Percentiles rank a stretch among this genome's conserved stretches.
Evolutionary conservation across 805 yeast species (phyloP).

Genomic region (Starmerella ratchasimensis): DNA sequence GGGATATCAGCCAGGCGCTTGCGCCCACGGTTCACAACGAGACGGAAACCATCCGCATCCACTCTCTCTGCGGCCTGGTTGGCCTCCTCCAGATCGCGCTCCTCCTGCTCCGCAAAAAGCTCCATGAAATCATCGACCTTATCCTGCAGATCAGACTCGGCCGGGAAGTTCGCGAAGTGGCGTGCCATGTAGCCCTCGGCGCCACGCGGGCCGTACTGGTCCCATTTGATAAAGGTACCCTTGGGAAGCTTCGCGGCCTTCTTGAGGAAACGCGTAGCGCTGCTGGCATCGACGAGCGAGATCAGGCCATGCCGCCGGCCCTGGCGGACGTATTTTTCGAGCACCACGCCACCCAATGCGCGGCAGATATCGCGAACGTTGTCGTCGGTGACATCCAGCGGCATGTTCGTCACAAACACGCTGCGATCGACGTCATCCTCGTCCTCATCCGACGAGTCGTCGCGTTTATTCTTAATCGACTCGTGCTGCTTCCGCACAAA

Average conservation of each 20-base stretch:
- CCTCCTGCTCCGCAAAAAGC: conserved; percentile 59
- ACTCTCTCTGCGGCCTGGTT: conserved; percentile 36
- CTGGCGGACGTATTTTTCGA: conserved; percentile 25
- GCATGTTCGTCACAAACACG: conserved; percentile 66
- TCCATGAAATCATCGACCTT: conserved; percentile 48
- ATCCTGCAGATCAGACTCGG: conserved; percentile 38
- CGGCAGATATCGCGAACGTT: conserved; percentile 43
- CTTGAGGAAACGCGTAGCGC: conserved; percentile 48
- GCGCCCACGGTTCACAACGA: conserved; percentile 77
- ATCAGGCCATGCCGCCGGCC: conserved; percentile 43
- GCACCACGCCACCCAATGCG: conserved; percentile 33
- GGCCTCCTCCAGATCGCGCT: conserved; percentile 27
- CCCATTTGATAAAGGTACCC: conserved; percentile 21
- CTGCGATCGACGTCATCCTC: conserved; percentile 31
- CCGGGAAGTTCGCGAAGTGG: conserved; percentile 26
- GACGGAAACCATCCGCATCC: conserved; percentile 88
- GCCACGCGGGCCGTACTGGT: conserved; percentile 31
- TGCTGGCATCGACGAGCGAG: conserved; percentile 58
- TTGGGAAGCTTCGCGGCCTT: conserved; percentile 42
- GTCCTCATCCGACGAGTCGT: conserved; percentile 6
- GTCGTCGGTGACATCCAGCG: conserved; percentile 43
- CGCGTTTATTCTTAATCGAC: not conserved
- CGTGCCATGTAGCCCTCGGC: conserved; percentile 30
- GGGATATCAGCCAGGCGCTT: conserved; percentile 59
- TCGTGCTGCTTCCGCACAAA: conserved; percentile 19